Conservation (phyloP, 1,139 yeast species). For the Pichia sp. region DNA sequence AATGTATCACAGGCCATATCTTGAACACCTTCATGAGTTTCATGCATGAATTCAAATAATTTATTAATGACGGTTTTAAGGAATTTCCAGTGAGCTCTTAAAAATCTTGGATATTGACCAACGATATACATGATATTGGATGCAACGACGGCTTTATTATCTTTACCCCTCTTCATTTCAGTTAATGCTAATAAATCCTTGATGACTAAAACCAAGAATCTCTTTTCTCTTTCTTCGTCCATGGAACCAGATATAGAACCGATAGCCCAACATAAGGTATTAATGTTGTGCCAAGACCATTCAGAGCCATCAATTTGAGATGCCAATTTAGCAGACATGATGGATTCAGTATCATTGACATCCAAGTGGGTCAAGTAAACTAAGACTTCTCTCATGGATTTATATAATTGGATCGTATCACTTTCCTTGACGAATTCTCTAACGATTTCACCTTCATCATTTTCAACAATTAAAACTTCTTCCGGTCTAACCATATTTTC, state of each 20-base stretch:
- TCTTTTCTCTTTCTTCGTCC: slow-evolving; percentile 97
- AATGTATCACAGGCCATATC: slow-evolving; percentile 99
- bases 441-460: slow-evolving; percentile 98
- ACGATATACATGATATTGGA: slow-evolving; percentile 99
- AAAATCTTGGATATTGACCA: slow-evolving; percentile 96
- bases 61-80: slow-evolving; percentile 94
- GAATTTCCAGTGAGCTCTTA: slow-evolving; percentile 98
- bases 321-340: slow-evolving; percentile 88
- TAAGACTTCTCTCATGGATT: slow-evolving; percentile 92
- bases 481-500: slow-evolving; percentile 99
- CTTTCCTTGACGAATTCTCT: slow-evolving; percentile 96
- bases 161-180: slow-evolving; percentile 96
- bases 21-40: slow-evolving; percentile 99
- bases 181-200: slow-evolving; percentile 89
- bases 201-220: slow-evolving; percentile 88
- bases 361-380: slow-evolving; percentile 95
- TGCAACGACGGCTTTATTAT: slow-evolving; percentile 98
- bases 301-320: slow-evolving; percentile 94
- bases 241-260: slow-evolving; percentile 98
- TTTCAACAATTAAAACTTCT: slow-evolving; percentile 94
- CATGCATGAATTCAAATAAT: slow-evolving; percentile 98
- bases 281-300: slow-evolving; percentile 99
- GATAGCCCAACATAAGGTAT: slow-evolving; percentile 98
- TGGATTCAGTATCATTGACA: slow-evolving; percentile 89
- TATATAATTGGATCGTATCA: slow-evolving; percentile 93